Evolutionary conservation across 1,139 yeast species (phyloP).

Genomic region (Nakaseomyces glabratus): DNA sequence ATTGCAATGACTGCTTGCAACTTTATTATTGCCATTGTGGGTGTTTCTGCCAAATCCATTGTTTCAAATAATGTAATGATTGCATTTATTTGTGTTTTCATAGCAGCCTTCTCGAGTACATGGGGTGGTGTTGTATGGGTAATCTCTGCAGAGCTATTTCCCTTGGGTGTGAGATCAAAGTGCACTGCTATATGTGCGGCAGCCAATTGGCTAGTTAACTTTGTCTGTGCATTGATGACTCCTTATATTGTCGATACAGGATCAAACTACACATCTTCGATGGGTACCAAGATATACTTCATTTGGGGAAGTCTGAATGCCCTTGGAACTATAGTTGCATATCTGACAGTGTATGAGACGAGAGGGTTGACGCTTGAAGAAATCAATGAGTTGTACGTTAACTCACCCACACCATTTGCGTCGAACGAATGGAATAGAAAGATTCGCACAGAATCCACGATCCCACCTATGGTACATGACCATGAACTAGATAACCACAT

Average conservation of each 20-base stretch:
- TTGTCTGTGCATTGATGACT: constrained; percentile 65
- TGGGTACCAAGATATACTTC: constrained; percentile 61
- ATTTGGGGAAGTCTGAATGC: constrained; percentile 64
- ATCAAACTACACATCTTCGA: constrained; percentile 45
- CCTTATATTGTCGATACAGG: constrained; percentile 61
- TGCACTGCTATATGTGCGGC: constrained; percentile 73
- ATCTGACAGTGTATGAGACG: constrained; percentile 60
- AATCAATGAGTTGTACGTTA: constrained; percentile 55
- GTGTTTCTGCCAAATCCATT: constrained; percentile 42
- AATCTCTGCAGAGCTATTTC: constrained; percentile 69
- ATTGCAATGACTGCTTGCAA: constrained; percentile 54
- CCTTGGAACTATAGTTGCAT: constrained; percentile 47
- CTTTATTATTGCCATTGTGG: constrained; percentile 57
- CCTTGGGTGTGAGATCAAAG: constrained; percentile 69
- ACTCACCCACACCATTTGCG: constrained; percentile 31
- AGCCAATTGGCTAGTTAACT: constrained; percentile 74
- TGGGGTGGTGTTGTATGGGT: constrained; percentile 88
- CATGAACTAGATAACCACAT: constrained; percentile 1
- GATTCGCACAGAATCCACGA: constrained; percentile 11
- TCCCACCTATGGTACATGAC: constrained; percentile 5
- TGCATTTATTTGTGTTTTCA: constrained; percentile 67
- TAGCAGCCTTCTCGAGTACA: constrained; percentile 72
- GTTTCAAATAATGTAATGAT: constrained; percentile 63
- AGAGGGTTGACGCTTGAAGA: constrained; percentile 65
- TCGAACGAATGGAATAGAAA: constrained; percentile 21